Conservation (phyloP, 2,329 filamentous ascomycete species). For the Claviceps spartinae region DNA sequence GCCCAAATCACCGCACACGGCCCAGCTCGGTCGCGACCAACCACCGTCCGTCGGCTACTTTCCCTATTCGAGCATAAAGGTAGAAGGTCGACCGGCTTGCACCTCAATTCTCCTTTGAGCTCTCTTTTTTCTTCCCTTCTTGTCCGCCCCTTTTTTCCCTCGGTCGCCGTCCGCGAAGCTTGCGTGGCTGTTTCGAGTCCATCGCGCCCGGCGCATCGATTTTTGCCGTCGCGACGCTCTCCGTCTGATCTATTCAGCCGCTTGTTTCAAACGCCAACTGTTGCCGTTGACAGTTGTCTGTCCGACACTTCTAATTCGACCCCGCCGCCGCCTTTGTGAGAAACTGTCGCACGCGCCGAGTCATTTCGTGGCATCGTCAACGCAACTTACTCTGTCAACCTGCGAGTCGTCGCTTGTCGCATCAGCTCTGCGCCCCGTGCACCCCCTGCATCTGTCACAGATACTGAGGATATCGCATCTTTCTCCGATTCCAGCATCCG, state of each 20-base stretch:
- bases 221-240: slow-evolving; percentile 1
- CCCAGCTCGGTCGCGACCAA: slow-evolving; percentile 7
- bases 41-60: slow-evolving; percentile 3
- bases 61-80: not conserved
- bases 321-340: not conserved
- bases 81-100: not conserved
- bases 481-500: not conserved
- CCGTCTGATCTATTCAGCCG: not conserved
- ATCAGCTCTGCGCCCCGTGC: not conserved
- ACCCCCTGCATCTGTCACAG: not conserved
- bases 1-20: slow-evolving; percentile 4
- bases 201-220: slow-evolving; percentile 4
- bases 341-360: not conserved
- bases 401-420: not conserved
- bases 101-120: not conserved
- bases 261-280: slow-evolving; percentile 4
- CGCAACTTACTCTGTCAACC: not conserved
- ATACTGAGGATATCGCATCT: not conserved
- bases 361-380: not conserved
- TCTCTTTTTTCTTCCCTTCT: not conserved
- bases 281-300: slow-evolving; percentile 3
- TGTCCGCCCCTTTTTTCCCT: not conserved
- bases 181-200: not conserved
- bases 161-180: not conserved
- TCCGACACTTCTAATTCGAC: not conserved